Conservation (phyloP, 495 filamentous ascomycete genomes). For the Penicillium ochrochloron region DNA sequence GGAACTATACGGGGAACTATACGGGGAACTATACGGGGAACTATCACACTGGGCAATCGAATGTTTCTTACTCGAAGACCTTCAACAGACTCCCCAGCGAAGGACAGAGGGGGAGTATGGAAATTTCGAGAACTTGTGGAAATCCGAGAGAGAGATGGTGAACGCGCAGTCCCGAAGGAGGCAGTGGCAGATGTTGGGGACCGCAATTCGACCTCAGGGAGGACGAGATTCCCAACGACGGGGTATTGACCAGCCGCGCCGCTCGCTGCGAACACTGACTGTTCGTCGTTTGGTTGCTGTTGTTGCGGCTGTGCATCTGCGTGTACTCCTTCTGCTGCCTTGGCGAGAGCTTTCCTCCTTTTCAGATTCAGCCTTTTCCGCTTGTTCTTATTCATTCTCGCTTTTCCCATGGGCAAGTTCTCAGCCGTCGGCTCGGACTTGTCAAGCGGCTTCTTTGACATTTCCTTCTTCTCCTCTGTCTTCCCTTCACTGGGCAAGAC, state of each 20-base stretch:
- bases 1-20: background rate
- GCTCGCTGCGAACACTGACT: background rate
- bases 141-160: background rate
- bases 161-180: background rate
- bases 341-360: background rate
- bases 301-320: slow-evolving; percentile 4
- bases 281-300: background rate
- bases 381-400: background rate
- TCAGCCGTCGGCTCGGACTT: background rate
- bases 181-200: background rate
- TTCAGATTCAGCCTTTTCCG: background rate
- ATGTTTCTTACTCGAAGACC: background rate
- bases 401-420: background rate
- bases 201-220: background rate
- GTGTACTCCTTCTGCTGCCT: background rate
- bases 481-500: slow-evolving; percentile 2
- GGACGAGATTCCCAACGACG: background rate
- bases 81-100: slow-evolving; percentile 1
- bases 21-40: background rate
- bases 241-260: background rate
- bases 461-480: background rate
- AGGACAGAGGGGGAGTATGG: background rate
- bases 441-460: background rate
- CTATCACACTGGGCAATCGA: background rate
- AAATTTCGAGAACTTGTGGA: background rate